Base-by-base conservation (phyloP, 2,329 filamentous ascomycete species). In the Colletotrichum paranaense region DNA sequence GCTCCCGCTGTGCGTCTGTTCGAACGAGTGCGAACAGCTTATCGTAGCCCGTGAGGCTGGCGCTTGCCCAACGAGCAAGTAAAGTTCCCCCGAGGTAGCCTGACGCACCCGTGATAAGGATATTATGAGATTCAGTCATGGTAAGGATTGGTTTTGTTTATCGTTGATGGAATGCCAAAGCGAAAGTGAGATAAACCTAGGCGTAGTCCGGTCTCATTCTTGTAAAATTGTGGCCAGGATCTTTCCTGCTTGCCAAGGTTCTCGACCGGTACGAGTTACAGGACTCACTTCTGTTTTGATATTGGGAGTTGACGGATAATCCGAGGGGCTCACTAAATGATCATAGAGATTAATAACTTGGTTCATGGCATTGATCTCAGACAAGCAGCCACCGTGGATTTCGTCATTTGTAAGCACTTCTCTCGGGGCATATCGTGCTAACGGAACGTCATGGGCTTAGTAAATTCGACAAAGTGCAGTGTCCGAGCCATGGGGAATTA, bases 31-130 rank as follows among this genome's bases (percentile, higher is more conserved):
- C 86, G 68, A 82, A 88, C 1, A 89, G 75, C 24, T 80, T 85
- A 26, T 81, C 76, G 73, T 88, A 84, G 5, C 81, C 52, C 0
- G 85, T 84, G 1, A 89, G 82, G 2, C 30, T 24, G 22, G 65
- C 42, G n/a, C 49, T 46, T 12, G 42, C 24, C 65, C 65, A 68
- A 79, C 80, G 81, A 9, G 84, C 82, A 5, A 89, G 84, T 3
- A 89, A 78, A 0, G 82, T 84, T 3, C 88, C 88, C 26, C 88
- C 88, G 0, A 89, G 84, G 68, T 89, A 89, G 28, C 88, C 88
- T 0, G 87, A 88, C 32, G 76, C 86, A 9, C 87, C 88, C 0
- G 88, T 89, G 58, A 89, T 80, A 35, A 88, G 83, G 63, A 88
- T 82, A 57, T 85, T 84, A 7, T 62, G 57, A 14, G 56, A 7